Evolutionary conservation across 257 asterid genomes (phyloP), one percentile per base, ranked within the genome.

Genomic region (Forsythia viridissima): DNA sequence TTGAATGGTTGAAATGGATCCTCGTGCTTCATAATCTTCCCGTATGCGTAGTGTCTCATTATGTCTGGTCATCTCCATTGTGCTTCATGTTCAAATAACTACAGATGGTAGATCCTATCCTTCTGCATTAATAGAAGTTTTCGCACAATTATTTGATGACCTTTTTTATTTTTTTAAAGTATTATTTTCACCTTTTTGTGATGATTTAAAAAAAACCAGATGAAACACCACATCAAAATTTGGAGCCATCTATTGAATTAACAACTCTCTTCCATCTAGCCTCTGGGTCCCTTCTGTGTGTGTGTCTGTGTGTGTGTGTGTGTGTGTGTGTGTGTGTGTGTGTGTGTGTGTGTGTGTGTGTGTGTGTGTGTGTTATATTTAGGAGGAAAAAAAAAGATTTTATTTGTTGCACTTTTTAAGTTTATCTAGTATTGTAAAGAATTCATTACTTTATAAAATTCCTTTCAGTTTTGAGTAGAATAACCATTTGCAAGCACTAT

Each of bases 41-140:
- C 24, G 37, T 16, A 43, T 63, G 6, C 52, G 57, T 30, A 67
- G 66, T 48, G 41, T 61, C 5, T 46, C 38, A 61, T 43, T 71
- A 21, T 18, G 9, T 52, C n/a, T 52, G 61, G 57, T 51, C 75
- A n/a, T 77, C 34, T 51, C 41, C 37, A 2, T 72, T 77, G 10
- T 30, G 41, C 48, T 21, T 66, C 74, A 63, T 75, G 68, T 75
- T 79, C 59, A 65, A 73, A 79, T 74, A 36, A 70, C 24, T 73
- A 71, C 80, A 82, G 72, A 52, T 74, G 16, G 76, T 81, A 66
- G 79, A 51, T 79, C 82, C 85, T 73, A 67, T 67, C 73, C n/a
- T 59, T 65, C 38, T 4, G 37, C 57, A 67, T 21, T 67, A 24
- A 39, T 30, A 36, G 18, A 4, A 73, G 8, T 34, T 77, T 6